Conservation (phyloP, 139 green algal genomes). For the Spirogloea muscicola region DNA sequence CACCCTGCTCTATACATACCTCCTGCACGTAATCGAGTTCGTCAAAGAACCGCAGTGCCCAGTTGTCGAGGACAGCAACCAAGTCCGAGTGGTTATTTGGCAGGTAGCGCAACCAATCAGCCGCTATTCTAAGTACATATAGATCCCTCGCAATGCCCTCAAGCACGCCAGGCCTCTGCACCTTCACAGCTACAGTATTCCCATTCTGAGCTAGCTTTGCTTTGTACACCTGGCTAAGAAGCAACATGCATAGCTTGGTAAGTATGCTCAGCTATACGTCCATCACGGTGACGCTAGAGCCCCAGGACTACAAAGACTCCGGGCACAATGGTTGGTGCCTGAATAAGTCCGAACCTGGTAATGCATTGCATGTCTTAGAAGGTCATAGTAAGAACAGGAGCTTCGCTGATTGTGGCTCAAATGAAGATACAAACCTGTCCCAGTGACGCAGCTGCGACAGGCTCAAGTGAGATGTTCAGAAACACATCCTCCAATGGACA, state of each 20-base stretch:
- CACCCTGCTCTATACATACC: too few species aligned
- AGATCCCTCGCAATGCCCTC: constrained; percentile 82
- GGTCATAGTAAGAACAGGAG: too few species aligned
- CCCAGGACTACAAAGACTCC: too few species aligned
- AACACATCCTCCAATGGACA: constrained; percentile 70
- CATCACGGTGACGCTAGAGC: too few species aligned
- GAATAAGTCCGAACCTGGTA: too few species aligned
- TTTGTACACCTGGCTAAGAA: constrained; percentile 88
- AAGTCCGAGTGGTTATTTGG: constrained; percentile 63
- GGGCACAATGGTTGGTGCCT: too few species aligned
- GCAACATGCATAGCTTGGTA: too few species aligned
- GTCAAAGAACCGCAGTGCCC: constrained; percentile 68
- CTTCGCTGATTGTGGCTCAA: too few species aligned
- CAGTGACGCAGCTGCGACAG: constrained; percentile 83
- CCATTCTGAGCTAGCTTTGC: constrained; percentile 66
- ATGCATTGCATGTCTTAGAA: too few species aligned
- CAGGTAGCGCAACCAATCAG: constrained; percentile 49
- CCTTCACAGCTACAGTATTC: constrained; percentile 88
- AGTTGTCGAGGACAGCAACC: constrained; percentile 57
- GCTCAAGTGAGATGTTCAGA: constrained; percentile 67
- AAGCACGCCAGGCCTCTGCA: constrained; percentile 82
- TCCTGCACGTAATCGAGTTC: constrained; percentile 93
- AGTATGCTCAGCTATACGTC: too few species aligned
- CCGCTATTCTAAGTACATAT: constrained; percentile 78
- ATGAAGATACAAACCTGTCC: constrained; percentile 79